Conservation (phyloP, 768 basidiomycete genomes). For the Calocera viscosa region DNA sequence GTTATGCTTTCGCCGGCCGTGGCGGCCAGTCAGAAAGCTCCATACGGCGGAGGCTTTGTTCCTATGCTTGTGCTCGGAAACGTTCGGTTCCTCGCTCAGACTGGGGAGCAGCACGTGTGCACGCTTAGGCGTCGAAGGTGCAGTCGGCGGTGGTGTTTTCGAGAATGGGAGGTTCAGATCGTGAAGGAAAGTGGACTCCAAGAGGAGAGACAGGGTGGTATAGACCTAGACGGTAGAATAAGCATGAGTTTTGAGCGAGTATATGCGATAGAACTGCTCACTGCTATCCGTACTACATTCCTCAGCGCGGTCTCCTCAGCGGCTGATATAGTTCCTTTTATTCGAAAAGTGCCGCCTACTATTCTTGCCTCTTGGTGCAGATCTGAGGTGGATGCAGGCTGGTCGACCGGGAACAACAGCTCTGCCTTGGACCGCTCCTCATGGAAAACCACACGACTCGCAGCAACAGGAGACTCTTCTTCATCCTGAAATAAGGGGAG, state of each 20-base stretch:
- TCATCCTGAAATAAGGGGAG: neutral
- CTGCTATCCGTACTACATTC: constrained; percentile 38
- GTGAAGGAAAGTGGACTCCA: constrained; percentile 47
- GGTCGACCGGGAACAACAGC: neutral
- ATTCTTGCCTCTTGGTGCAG: constrained; percentile 24
- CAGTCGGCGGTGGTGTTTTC: neutral
- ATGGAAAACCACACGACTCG: neutral
- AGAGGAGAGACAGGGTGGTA: constrained; percentile 43
- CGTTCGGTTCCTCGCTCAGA: neutral
- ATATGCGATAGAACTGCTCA: neutral
- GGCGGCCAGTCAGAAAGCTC: neutral
- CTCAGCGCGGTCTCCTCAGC: constrained; percentile 35
- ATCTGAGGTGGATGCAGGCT: neutral
- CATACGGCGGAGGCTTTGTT: neutral
- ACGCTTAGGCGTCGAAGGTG: neutral
- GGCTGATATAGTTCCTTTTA: constrained; percentile 37
- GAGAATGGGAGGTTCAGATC: constrained; percentile 39
- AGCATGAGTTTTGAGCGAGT: neutral
- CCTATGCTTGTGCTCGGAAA: neutral
- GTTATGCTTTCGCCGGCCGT: neutral
- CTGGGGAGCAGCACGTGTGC: neutral
- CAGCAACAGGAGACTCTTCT: neutral
- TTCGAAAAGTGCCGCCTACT: constrained; percentile 51
- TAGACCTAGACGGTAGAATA: constrained; percentile 26
- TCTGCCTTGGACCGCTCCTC: neutral